These are phyloP conservation scores for Mimosa pudica DNA, from an alignment of 306 rosid genomes.

Conservation along the genomic window DNA sequence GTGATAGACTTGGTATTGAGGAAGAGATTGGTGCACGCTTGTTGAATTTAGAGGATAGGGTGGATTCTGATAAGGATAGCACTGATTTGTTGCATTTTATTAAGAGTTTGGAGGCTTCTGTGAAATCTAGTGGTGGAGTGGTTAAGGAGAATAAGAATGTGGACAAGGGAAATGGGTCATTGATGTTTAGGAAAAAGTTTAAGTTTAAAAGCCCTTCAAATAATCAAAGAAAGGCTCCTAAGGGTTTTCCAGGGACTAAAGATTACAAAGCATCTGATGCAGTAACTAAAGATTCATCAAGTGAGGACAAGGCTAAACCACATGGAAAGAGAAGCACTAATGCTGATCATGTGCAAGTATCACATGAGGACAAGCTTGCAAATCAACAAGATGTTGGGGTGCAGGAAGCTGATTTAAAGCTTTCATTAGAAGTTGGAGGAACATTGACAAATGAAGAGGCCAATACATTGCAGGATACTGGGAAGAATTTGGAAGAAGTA, in stretches of 20 bases:
- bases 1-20: constrained; percentile 9
- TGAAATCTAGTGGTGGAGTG: background rate
- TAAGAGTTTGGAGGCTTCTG: constrained; percentile 10
- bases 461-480: constrained; percentile 14
- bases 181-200: constrained; percentile 56
- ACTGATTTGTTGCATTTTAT: constrained; percentile 31
- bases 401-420: constrained; percentile 27
- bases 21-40: constrained; percentile 13
- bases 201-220: constrained; percentile 54
- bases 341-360: constrained; percentile 22
- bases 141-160: constrained; percentile 34
- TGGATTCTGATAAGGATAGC: constrained; percentile 39
- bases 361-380: constrained; percentile 24
- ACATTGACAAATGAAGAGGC: constrained; percentile 12
- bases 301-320: background rate
- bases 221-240: constrained; percentile 46
- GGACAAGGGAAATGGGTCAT: constrained; percentile 37
- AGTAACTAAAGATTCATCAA: constrained; percentile 29
- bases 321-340: constrained; percentile 37
- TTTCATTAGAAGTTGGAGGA: constrained; percentile 31
- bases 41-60: constrained; percentile 7
- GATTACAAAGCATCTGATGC: constrained; percentile 32
- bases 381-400: constrained; percentile 27
- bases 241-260: constrained; percentile 62
- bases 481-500: constrained; percentile 41